These are phyloP conservation scores for Sistotremastrum niveocremeum DNA, from an alignment of 768 basidiomycete genomes.

Conservation along the genomic window DNA sequence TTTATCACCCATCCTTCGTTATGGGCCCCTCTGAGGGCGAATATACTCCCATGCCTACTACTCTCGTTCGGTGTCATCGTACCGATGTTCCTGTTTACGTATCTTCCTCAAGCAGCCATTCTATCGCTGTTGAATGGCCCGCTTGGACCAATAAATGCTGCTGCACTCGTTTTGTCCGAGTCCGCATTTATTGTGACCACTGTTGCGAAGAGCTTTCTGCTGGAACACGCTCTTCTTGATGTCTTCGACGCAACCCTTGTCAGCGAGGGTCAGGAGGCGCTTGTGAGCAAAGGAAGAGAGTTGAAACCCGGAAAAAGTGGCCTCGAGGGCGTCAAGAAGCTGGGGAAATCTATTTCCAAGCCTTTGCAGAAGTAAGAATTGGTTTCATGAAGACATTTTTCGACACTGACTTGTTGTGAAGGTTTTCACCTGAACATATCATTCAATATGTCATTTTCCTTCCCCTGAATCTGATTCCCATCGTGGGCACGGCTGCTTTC, in stretches of 20 bases:
- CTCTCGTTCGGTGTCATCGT: conserved; percentile 14
- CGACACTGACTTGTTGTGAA: neutral
- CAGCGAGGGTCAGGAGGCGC: conserved; percentile 24
- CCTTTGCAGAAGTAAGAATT: conserved; percentile 21
- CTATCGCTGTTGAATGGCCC: conserved; percentile 52
- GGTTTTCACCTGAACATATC: conserved; percentile 30
- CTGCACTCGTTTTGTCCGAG: conserved; percentile 30
- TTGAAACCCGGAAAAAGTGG: conserved; percentile 16
- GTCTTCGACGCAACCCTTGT: conserved; percentile 36
- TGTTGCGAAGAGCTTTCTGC: conserved; percentile 31
- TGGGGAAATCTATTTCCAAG: conserved; percentile 36
- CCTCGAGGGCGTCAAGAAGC: conserved; percentile 24
- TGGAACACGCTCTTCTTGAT: conserved; percentile 27
- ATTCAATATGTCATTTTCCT: conserved; percentile 48
- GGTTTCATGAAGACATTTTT: neutral
- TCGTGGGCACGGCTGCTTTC: conserved; percentile 51
- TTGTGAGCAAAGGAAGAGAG: conserved; percentile 26
- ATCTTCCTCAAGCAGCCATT: conserved; percentile 52
- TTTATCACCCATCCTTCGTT: conserved; percentile 7
- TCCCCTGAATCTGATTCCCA: conserved; percentile 55
- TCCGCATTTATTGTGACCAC: conserved; percentile 27
- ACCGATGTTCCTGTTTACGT: conserved; percentile 40
- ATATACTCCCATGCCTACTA: conserved; percentile 5
- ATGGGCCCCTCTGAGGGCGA: conserved; percentile 7
- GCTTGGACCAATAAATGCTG: conserved; percentile 43